These are phyloP conservation scores for Maudiozyma pseudohumilis DNA, from an alignment of 805 yeast species.

Conservation along the genomic window DNA sequence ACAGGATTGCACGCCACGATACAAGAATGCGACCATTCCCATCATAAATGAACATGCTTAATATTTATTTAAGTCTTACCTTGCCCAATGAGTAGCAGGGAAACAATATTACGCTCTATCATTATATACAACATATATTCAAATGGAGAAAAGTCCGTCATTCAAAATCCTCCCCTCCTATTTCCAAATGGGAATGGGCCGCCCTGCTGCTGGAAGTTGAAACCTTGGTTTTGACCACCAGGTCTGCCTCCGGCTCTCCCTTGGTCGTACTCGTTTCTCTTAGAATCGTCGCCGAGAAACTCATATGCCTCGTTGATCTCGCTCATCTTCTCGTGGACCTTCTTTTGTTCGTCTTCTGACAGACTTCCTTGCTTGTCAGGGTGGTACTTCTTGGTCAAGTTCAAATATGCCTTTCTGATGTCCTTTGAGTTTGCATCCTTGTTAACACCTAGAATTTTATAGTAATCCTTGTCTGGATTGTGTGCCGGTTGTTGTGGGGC, in stretches of 20 bases:
- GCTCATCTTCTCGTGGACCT: conserved; percentile 78
- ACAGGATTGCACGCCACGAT: too few species aligned
- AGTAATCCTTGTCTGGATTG: conserved; percentile 53
- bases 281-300: conserved; percentile 57
- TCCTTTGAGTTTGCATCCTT: conserved; percentile 59
- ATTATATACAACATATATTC: neutral
- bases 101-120: too few species aligned
- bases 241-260: conserved; percentile 22
- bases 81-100: too few species aligned
- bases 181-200: conserved; percentile 9
- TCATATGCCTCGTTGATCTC: conserved; percentile 91
- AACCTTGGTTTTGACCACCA: neutral
- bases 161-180: conserved; percentile 1
- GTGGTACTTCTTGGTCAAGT: conserved; percentile 70
- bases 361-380: conserved; percentile 78
- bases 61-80: too few species aligned
- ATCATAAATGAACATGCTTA: too few species aligned
- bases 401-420: conserved; percentile 72
- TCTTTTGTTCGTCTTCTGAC: conserved; percentile 49
- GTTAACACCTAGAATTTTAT: conserved; percentile 62
- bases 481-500: conserved; percentile 27
- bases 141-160: neutral
- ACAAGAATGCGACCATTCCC: too few species aligned
- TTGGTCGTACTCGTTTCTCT: conserved; percentile 55
- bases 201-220: conserved; percentile 7